These are phyloP conservation scores for Leccinum fallax DNA, from an alignment of 1,284 basidiomycete species.

Conservation along the genomic window DNA sequence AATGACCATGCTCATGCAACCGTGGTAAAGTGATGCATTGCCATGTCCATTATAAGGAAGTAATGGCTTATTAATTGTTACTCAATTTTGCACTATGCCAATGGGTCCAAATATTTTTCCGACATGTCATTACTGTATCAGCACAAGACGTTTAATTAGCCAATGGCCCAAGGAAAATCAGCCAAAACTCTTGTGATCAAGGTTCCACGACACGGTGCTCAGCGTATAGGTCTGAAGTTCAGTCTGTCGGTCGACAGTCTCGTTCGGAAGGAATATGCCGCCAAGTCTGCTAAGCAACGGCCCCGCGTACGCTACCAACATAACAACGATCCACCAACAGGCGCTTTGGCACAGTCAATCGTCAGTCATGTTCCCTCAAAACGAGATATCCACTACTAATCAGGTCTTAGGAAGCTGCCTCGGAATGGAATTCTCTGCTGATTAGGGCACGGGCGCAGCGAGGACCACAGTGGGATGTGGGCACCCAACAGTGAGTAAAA, in stretches of 20 bases:
- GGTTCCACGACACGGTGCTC: constrained; percentile 75
- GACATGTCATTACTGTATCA: neutral
- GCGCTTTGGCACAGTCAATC: constrained; percentile 56
- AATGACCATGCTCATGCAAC: no score
- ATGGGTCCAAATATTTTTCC: no score
- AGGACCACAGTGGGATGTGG: constrained; percentile 84
- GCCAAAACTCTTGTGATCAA: constrained; percentile 53
- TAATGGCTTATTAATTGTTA: no score
- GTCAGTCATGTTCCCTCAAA: constrained; percentile 41
- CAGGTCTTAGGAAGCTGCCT: constrained; percentile 65
- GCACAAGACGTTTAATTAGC: constrained; percentile 7
- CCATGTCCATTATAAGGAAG: no score
- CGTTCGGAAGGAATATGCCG: constrained; percentile 45
- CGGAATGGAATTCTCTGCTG: constrained; percentile 81
- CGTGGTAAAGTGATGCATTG: no score
- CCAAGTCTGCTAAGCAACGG: constrained; percentile 29
- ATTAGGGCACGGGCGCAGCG: constrained; percentile 75
- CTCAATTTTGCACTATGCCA: no score
- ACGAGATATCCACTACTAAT: constrained; percentile 5
- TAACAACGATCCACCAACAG: constrained; percentile 51
- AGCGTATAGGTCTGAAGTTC: constrained; percentile 65
- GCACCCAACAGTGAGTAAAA: constrained; percentile 70
- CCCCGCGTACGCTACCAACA: constrained; percentile 62
- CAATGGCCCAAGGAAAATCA: constrained; percentile 35
- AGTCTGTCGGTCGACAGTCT: constrained; percentile 56